Percentiles rank a stretch among this genome's conserved stretches.
Conservation (phyloP, 2,329 filamentous ascomycete species). For the Apiospora hydei region DNA sequence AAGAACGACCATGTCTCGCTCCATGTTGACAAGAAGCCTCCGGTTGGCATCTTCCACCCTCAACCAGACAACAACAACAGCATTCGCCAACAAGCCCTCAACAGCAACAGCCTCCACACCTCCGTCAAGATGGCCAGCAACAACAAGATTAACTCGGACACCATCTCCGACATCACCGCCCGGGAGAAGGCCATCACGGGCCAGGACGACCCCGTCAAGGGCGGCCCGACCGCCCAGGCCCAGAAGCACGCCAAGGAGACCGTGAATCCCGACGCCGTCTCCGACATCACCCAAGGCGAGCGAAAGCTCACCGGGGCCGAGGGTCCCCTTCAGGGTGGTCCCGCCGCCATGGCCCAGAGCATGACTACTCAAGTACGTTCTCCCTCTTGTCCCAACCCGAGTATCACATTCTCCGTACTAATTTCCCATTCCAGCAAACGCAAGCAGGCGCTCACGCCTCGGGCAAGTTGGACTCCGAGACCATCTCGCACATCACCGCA, state of each 20-base stretch:
- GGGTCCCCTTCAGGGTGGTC: conserved; percentile 42
- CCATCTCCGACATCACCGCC: conserved; percentile 49
- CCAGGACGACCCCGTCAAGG: conserved; percentile 41
- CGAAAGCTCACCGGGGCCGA: conserved; percentile 43
- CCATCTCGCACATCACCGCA: conserved; percentile 48
- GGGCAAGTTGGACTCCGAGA: conserved; percentile 36
- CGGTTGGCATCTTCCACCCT: conserved; percentile 24
- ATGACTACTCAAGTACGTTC: conserved; percentile 29
- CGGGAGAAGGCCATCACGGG: conserved; percentile 49
- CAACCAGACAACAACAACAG: not conserved
- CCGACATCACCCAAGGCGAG: conserved; percentile 50
- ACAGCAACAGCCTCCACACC: conserved; percentile 7
- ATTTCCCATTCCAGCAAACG: not conserved
- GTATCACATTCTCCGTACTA: not conserved
- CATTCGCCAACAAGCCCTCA: conserved; percentile 24
- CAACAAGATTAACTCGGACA: conserved; percentile 35
- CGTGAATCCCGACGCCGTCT: conserved; percentile 43
- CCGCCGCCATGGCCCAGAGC: conserved; percentile 46
- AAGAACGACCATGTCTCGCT: conserved; percentile 30
- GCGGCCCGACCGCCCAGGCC: conserved; percentile 49
- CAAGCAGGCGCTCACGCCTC: conserved; percentile 28
- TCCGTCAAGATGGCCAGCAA: conserved; percentile 28
- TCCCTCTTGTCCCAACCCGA: too few relatives aligned
- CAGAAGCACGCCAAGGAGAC: conserved; percentile 44
- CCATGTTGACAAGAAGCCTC: conserved; percentile 27